A percentile compares a stretch with the other conserved stretches of the same genome.
These are phyloP conservation scores for Epichloe bromicola DNA, from an alignment of 2,329 filamentous ascomycete species.

Conservation along the genomic window DNA sequence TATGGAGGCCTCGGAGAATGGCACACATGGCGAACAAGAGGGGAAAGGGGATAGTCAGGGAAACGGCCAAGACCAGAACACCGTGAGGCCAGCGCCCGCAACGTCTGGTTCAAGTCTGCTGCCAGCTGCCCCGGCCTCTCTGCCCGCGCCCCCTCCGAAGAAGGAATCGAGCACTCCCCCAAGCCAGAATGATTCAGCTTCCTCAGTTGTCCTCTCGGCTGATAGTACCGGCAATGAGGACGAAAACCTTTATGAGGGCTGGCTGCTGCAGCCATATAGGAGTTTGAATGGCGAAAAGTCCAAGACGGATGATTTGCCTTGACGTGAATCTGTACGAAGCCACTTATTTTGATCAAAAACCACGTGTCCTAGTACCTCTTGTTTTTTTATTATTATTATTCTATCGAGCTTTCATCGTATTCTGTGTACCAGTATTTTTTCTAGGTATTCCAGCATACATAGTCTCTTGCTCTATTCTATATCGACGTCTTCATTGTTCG, in stretches of 20 bases:
- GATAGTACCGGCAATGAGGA: constrained; percentile 20
- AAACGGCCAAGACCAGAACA: constrained; percentile 4
- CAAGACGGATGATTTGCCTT: constrained; percentile 22
- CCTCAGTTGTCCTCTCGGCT: constrained; percentile 17
- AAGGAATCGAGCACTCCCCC: constrained; percentile 15
- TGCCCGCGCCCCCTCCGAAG: constrained; percentile 24
- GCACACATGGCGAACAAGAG: not conserved
- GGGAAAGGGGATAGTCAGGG: constrained; percentile 9
- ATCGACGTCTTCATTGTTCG: no score
- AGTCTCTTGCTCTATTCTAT: no score
- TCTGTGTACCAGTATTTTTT: not conserved
- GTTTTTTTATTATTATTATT: not conserved
- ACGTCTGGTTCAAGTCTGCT: constrained; percentile 17
- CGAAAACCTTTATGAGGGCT: constrained; percentile 23
- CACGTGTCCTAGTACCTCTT: not conserved
- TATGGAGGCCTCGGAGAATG: constrained; percentile 21
- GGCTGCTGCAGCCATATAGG: constrained; percentile 25
- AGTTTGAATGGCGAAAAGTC: constrained; percentile 18
- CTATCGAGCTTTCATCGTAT: not conserved
- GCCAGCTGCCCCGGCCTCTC: constrained; percentile 25
- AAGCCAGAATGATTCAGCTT: constrained; percentile 20
- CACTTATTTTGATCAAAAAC: not conserved
- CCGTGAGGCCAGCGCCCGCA: constrained; percentile 6
- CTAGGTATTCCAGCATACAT: not conserved
- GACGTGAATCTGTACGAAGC: not conserved